A percentile compares a stretch with the other conserved stretches of the same genome.
Conservation (phyloP, 495 filamentous ascomycete species). For the Lasiosphaeria ovina region DNA sequence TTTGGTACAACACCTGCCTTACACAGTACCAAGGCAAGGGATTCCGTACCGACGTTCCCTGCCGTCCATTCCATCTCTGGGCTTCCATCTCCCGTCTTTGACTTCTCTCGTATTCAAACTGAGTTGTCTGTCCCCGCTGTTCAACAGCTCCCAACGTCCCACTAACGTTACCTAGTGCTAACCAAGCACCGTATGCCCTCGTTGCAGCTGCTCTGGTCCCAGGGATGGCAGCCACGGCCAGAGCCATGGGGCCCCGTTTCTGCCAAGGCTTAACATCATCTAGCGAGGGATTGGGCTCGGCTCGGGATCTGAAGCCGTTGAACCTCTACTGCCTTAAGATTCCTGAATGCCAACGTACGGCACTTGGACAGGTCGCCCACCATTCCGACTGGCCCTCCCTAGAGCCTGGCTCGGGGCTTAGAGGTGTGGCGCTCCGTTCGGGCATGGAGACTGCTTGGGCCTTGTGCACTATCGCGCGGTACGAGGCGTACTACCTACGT, state of each 20-base stretch:
- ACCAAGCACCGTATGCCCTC: neutral
- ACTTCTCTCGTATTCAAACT: too few relatives aligned
- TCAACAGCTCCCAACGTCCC: too few relatives aligned
- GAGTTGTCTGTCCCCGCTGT: too few relatives aligned
- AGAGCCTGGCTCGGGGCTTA: slow-evolving; percentile 1
- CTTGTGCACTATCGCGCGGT: neutral
- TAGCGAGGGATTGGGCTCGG: neutral
- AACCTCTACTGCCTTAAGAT: neutral
- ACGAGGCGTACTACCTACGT: neutral
- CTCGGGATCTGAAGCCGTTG: slow-evolving; percentile 1
- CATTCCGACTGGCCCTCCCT: neutral
- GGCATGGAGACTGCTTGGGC: neutral
- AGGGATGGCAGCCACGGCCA: neutral
- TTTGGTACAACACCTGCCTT: too few relatives aligned
- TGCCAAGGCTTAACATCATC: too few relatives aligned
- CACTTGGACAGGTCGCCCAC: neutral
- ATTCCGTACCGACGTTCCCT: too few relatives aligned
- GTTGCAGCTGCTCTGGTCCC: neutral
- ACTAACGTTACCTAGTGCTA: neutral
- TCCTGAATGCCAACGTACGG: neutral
- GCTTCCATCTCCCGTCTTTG: neutral
- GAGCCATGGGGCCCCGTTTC: too few relatives aligned
- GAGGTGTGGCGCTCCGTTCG: slow-evolving; percentile 1
- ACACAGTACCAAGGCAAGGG: too few relatives aligned
- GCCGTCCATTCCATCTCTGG: neutral